These are phyloP conservation scores for Phytophthora aleatoria DNA, from an alignment of 352 stramenopile species.

Conservation along the genomic window DNA sequence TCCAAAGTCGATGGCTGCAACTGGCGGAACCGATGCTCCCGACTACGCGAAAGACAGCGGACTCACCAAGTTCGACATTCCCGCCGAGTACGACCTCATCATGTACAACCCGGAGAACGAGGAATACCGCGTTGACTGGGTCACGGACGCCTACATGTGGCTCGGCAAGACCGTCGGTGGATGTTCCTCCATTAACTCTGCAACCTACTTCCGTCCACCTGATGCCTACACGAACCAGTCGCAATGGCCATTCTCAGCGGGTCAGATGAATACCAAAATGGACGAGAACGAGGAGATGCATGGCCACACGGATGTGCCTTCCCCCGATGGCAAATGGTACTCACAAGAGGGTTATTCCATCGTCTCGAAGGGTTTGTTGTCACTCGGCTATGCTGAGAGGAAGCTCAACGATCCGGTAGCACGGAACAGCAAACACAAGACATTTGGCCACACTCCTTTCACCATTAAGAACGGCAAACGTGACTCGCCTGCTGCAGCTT, in stretches of 20 bases:
- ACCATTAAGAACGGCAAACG: constrained; percentile 58
- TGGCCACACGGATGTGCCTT: constrained; percentile 53
- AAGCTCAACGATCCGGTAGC: constrained; percentile 43
- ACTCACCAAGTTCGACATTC: constrained; percentile 72
- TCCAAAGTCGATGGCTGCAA: constrained; percentile 44
- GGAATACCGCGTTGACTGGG: constrained; percentile 54
- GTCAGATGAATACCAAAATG: constrained; percentile 67
- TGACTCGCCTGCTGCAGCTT: constrained; percentile 51
- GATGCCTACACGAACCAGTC: constrained; percentile 53
- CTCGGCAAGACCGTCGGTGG: constrained; percentile 82
- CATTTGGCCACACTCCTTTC: constrained; percentile 53
- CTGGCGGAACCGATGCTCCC: constrained; percentile 51
- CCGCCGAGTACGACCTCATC: constrained; percentile 57
- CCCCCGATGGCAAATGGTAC: constrained; percentile 58
- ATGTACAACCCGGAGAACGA: constrained; percentile 53
- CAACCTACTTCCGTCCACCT: constrained; percentile 79
- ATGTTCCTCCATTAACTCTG: constrained; percentile 85
- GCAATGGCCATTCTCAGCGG: constrained; percentile 55
- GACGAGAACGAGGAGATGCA: constrained; percentile 53
- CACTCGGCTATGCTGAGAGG: constrained; percentile 38
- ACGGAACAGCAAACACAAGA: constrained; percentile 58
- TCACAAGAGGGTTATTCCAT: constrained; percentile 59
- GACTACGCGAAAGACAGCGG: constrained; percentile 46
- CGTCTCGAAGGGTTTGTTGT: constrained; percentile 39
- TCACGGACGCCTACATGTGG: constrained; percentile 51